phyloP scores from a whole-genome alignment of 306 rosid species.

The Lathyrus aphaca region DNA sequence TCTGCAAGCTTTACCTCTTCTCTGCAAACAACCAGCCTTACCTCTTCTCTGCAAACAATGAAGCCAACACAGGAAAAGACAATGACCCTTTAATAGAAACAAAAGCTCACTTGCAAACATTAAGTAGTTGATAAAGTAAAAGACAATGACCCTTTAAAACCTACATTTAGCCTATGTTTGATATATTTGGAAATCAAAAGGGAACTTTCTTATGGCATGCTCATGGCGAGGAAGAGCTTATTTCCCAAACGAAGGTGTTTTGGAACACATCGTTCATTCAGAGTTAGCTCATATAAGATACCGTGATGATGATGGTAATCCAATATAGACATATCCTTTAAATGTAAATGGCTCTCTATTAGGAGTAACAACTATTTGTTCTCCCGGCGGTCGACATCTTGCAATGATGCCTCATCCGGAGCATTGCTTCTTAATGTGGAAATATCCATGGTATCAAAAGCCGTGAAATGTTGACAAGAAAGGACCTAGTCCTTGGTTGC shows the following conservation, averaged over 20 bases:
- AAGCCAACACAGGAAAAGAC: too few species aligned
- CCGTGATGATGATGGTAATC: constrained; percentile 83
- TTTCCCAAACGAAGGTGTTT: constrained; percentile 77
- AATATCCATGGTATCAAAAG: constrained; percentile 90
- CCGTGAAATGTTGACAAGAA: constrained; percentile 75
- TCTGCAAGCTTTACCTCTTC: too few species aligned
- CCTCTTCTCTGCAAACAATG: too few species aligned
- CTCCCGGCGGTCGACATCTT: constrained; percentile 91
- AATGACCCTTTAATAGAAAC: too few species aligned
- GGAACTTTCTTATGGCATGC: constrained; percentile 95
- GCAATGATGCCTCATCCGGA: constrained; percentile 99
- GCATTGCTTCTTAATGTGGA: constrained; percentile 97
- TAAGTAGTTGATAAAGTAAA: too few species aligned
- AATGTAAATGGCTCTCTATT: constrained; percentile 86
- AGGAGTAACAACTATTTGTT: constrained; percentile 87
- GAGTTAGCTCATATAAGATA: constrained; percentile 79
- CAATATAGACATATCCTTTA: constrained; percentile 80
- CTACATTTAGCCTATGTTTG: too few species aligned
- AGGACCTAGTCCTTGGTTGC: constrained; percentile 93
- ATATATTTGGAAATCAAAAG: too few species aligned
- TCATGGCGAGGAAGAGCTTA: constrained; percentile 88
- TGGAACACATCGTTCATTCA: constrained; percentile 62
- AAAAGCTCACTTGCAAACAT: too few species aligned
- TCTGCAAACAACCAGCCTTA: too few species aligned
- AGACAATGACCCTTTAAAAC: too few species aligned